phyloP scores from a whole-genome alignment of 495 filamentous ascomycete genomes.

The Amniculicola lignicola region DNA sequence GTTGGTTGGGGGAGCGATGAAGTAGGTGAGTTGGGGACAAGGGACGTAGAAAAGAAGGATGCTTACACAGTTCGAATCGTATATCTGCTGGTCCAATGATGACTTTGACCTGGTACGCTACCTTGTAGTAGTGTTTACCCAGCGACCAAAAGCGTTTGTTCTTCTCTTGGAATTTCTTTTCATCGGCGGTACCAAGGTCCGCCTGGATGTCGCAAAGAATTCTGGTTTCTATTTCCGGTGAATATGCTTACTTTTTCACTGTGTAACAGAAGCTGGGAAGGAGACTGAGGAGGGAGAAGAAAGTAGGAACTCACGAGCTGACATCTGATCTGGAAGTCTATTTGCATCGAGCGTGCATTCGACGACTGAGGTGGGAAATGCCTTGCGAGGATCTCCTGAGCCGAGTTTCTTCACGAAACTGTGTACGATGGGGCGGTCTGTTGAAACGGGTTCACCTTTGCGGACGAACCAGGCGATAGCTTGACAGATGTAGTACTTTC shows the following conservation, averaged over 20 bases:
- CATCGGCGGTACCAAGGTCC: conserved; percentile 39
- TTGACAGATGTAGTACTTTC: conserved; percentile 35
- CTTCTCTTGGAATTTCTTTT: conserved; percentile 42
- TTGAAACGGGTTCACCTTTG: conserved; percentile 43
- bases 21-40: background rate
- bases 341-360: conserved; percentile 35
- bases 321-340: conserved; percentile 38
- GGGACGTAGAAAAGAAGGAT: conserved; percentile 14
- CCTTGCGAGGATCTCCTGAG: conserved; percentile 37
- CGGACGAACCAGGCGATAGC: conserved; percentile 40
- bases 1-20: background rate
- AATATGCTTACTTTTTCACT: background rate
- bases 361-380: conserved; percentile 43
- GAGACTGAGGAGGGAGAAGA: background rate
- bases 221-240: conserved; percentile 31
- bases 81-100: conserved; percentile 42
- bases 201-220: conserved; percentile 42
- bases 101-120: conserved; percentile 42
- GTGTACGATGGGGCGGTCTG: conserved; percentile 42
- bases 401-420: conserved; percentile 41
- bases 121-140: conserved; percentile 40
- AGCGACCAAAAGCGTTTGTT: conserved; percentile 43
- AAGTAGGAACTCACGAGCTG: conserved; percentile 26
- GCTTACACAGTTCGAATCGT: conserved; percentile 40
- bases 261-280: no score